Percentiles rank a stretch among this genome's conserved stretches.
Conservation (phyloP, 2,329 filamentous ascomycete genomes). For the Aspergillus melleus region DNA sequence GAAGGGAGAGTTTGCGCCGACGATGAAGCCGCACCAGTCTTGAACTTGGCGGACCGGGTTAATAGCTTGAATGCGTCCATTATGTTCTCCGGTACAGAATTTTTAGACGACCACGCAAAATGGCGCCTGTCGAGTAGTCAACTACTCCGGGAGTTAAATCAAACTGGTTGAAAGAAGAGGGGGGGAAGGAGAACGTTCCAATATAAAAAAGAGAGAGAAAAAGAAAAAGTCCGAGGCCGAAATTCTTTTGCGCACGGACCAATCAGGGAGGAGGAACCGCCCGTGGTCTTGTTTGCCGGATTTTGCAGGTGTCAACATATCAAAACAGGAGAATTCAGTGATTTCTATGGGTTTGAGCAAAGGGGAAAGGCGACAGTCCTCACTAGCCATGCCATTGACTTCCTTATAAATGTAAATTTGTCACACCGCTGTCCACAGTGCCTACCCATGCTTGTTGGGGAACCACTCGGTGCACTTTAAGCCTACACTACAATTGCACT, state of each 20-base stretch:
- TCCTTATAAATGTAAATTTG: not conserved
- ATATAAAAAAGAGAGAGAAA: conserved; percentile 6
- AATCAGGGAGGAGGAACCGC: conserved; percentile 29
- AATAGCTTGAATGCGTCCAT: conserved; percentile 50
- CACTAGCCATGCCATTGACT: not conserved
- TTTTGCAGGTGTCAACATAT: not conserved
- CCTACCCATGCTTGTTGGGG: too few relatives aligned
- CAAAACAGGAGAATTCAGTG: not conserved
- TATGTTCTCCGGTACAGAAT: conserved; percentile 21
- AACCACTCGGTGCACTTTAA: too few relatives aligned
- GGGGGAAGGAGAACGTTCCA: conserved; percentile 13
- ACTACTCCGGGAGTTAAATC: not conserved
- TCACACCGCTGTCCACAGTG: too few relatives aligned
- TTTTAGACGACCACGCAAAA: conserved; percentile 6
- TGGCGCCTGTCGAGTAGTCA: not conserved
- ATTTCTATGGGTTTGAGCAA: too few relatives aligned
- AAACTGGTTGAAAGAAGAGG: conserved; percentile 1
- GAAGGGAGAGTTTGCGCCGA: conserved; percentile 37
- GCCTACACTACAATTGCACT: too few relatives aligned
- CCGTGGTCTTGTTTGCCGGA: not conserved
- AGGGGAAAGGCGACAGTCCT: too few relatives aligned
- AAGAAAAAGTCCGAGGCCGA: conserved; percentile 27
- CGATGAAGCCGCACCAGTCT: conserved; percentile 26
- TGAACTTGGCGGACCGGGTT: conserved; percentile 47
- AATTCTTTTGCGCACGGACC: conserved; percentile 30